These are phyloP conservation scores for Nigrospora oryzae DNA, from an alignment of 2,329 filamentous ascomycete genomes.

Conservation along the genomic window DNA sequence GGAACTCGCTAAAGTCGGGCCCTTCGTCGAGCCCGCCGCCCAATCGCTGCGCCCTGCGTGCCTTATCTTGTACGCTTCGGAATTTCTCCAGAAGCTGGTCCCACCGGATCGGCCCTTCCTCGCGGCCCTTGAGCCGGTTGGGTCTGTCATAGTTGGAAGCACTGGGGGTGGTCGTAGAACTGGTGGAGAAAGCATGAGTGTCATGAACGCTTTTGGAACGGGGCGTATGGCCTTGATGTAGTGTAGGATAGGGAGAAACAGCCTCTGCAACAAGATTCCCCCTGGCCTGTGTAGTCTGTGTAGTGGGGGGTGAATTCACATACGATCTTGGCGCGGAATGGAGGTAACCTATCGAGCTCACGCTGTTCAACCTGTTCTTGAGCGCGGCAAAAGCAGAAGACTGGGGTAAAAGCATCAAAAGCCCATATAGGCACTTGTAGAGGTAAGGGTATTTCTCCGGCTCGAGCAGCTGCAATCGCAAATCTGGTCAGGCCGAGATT, in stretches of 20 bases:
- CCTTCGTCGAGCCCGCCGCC: constrained; percentile 42
- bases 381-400: constrained; percentile 94
- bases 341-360: constrained; percentile 92
- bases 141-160: constrained; percentile 59
- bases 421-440: constrained; percentile 95
- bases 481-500: constrained; percentile 44
- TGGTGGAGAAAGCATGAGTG: constrained; percentile 20
- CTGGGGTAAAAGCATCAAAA: constrained; percentile 96
- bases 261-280: constrained; percentile 24
- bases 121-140: constrained; percentile 70
- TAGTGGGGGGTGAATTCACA: constrained; percentile 29
- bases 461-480: constrained; percentile 88
- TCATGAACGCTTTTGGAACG: constrained; percentile 22
- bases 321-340: constrained; percentile 76
- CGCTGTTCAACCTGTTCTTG: constrained; percentile 93
- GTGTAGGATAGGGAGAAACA: constrained; percentile 9
- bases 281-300: constrained; percentile 18
- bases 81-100: constrained; percentile 92
- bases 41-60: constrained; percentile 60
- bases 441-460: constrained; percentile 91
- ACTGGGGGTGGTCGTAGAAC: constrained; percentile 20
- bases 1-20: constrained; percentile 30
- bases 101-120: constrained; percentile 84
- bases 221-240: constrained; percentile 14
- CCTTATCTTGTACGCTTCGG: constrained; percentile 78